phyloP scores from a whole-genome alignment of 2,329 filamentous ascomycete species.

The Leptodontidium sp. region DNA sequence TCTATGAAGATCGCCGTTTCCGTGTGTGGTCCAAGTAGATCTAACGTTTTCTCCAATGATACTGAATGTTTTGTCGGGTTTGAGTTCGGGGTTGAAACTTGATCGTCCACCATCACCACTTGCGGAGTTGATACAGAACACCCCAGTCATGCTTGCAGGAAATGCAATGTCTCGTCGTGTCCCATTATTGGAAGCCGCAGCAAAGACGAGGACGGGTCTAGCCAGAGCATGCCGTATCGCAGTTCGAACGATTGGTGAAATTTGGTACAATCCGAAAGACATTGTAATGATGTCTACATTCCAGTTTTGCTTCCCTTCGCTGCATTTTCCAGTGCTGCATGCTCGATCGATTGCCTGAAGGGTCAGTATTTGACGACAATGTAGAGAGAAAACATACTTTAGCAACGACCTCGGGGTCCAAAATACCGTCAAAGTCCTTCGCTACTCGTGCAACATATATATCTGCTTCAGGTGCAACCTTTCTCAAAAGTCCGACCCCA shows the following conservation, averaged over 20 bases:
- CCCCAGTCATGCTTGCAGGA: slow-evolving; percentile 29
- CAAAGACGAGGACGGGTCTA: slow-evolving; percentile 32
- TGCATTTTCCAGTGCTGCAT: slow-evolving; percentile 21
- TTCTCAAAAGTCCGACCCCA: slow-evolving; percentile 43
- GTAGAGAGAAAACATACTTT: slow-evolving; percentile 19
- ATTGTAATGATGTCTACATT: slow-evolving; percentile 41
- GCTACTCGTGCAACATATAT: slow-evolving; percentile 45
- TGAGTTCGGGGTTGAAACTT: slow-evolving; percentile 36
- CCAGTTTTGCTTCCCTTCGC: slow-evolving; percentile 31
- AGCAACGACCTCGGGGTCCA: slow-evolving; percentile 30
- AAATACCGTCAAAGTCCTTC: slow-evolving; percentile 28
- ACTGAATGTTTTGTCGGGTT: slow-evolving; percentile 35
- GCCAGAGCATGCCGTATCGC: slow-evolving; percentile 28
- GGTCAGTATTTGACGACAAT: not conserved
- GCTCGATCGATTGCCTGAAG: slow-evolving; percentile 37
- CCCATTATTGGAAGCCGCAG: slow-evolving; percentile 37
- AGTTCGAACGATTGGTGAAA: not conserved
- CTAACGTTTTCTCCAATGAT: slow-evolving; percentile 40
- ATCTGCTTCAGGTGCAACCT: slow-evolving; percentile 44
- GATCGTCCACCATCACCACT: slow-evolving; percentile 28
- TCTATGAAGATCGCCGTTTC: not conserved
- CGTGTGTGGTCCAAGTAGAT: slow-evolving; percentile 34
- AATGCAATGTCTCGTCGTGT: slow-evolving; percentile 27
- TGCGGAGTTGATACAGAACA: slow-evolving; percentile 36
- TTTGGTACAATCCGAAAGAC: slow-evolving; percentile 35